phyloP scores from a whole-genome alignment of 2,329 filamentous ascomycete genomes.

The Calonectria montana region DNA sequence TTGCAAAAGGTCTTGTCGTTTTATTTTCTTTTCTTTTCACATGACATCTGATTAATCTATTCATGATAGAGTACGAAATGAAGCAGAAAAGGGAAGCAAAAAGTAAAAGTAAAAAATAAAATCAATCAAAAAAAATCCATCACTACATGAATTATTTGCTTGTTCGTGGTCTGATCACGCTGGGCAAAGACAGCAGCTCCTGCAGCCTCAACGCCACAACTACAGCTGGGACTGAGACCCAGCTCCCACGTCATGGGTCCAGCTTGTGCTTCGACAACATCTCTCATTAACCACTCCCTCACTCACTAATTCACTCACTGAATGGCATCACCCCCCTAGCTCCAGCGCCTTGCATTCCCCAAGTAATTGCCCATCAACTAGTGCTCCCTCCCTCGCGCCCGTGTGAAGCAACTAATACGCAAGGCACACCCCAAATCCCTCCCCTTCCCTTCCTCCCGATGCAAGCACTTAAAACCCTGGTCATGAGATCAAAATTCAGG shows the following conservation, averaged over 20 bases:
- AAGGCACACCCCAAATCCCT: no score
- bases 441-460: constrained; percentile 6
- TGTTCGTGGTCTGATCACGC: neutral
- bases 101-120: no score
- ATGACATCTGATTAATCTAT: neutral
- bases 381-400: neutral
- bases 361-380: neutral
- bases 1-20: no score
- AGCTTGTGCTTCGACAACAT: neutral
- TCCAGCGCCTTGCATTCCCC: neutral
- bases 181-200: neutral
- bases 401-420: no score
- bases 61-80: neutral
- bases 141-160: neutral
- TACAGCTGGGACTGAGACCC: neutral
- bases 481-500: constrained; percentile 19
- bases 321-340: neutral
- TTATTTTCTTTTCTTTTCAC: neutral
- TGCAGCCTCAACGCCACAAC: neutral
- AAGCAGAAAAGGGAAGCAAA: neutral
- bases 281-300: no score
- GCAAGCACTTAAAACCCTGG: constrained; percentile 44
- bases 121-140: neutral
- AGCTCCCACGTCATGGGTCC: neutral
- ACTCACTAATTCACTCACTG: no score